Evolutionary conservation across 2,329 filamentous ascomycete genomes (phyloP), one percentile per base, ranked within the genome.

Genomic region (Xylariaceae sp.): DNA sequence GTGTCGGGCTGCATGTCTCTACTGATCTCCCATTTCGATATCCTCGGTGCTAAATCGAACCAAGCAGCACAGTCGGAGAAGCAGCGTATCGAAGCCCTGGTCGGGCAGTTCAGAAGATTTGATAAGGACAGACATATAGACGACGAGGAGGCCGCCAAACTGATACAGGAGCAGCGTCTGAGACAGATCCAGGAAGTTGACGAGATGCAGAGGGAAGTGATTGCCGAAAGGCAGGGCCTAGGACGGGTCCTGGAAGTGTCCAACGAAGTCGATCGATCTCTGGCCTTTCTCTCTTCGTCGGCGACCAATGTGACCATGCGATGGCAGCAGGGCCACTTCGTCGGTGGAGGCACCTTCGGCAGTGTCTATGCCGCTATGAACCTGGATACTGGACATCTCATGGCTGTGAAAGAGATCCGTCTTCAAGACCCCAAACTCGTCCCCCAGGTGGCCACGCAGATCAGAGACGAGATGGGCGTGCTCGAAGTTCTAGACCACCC

Each of bases 251-350:
- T 98, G 45, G 92, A 98, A 66, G 88, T 88, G 43, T 90, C 84
- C 38, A 97, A 94, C 60, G 92, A 97, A 65, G 89, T 94, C 9
- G 92, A 98, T 62, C 84, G 90, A 37, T 96, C 90, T 18, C 75
- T 98, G 28, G 94, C 90, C 1, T 94, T 89, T 56, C 77, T 98
- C 13, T 96, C 89, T 2, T 92, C 90, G 0, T 94, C 88, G 28
- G 88, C 90, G 11, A 95, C 88, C 15, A 97, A 97, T 59, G 85
- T 97, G 42, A 94, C 87, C 31, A 79, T 97, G 66, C 83, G 92
- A 48, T 98, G 92, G 92, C 92, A 97, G 61, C 92, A 96, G 69
- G 92, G 92, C n/a, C 88, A 94, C 54, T 98, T 94, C 59, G 88
- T 98, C 30, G 92, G 92, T 35, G 90, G 92, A 36, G 92, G 92